phyloP scores from a whole-genome alignment of 2,329 filamentous ascomycete genomes.

The Claviceps monticola region DNA sequence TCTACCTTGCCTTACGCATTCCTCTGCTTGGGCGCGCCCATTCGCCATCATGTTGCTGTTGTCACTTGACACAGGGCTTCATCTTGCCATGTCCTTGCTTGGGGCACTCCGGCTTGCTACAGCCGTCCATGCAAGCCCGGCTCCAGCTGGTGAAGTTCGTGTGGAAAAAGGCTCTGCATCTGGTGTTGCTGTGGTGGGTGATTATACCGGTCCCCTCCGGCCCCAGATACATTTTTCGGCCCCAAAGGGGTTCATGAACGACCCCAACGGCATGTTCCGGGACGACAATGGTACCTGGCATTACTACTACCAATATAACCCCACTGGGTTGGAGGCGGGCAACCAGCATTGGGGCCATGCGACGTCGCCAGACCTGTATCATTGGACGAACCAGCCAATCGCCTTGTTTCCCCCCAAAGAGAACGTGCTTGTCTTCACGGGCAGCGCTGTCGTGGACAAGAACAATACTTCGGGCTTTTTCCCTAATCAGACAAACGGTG shows the following conservation, averaged over 20 bases:
- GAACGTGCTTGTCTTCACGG: conserved; percentile 33
- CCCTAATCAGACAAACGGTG: conserved; percentile 41
- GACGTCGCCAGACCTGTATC: conserved; percentile 46
- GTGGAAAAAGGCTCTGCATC: conserved; percentile 9
- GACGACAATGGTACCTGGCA: conserved; percentile 46
- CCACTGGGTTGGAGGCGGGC: conserved; percentile 30
- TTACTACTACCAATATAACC: conserved; percentile 48
- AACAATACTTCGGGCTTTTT: conserved; percentile 57
- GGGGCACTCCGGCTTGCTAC: conserved; percentile 1
- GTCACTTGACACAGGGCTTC: background rate
- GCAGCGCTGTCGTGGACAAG: conserved; percentile 43
- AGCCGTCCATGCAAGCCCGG: background rate
- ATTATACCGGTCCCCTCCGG: conserved; percentile 10
- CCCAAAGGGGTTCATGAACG: conserved; percentile 5
- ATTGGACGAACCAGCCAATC: conserved; percentile 51
- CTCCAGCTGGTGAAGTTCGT: background rate
- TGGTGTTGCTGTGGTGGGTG: conserved; percentile 11
- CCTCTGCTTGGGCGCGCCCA: background rate
- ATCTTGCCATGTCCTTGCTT: background rate
- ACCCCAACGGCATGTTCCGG: conserved; percentile 23
- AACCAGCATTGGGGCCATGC: conserved; percentile 57
- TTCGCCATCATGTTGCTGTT: background rate
- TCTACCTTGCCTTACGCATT: too few relatives aligned
- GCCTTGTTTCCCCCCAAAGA: conserved; percentile 38
- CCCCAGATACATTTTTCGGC: conserved; percentile 6